phyloP scores from a whole-genome alignment of 305 asterid species.

The Rubia balearica region DNA sequence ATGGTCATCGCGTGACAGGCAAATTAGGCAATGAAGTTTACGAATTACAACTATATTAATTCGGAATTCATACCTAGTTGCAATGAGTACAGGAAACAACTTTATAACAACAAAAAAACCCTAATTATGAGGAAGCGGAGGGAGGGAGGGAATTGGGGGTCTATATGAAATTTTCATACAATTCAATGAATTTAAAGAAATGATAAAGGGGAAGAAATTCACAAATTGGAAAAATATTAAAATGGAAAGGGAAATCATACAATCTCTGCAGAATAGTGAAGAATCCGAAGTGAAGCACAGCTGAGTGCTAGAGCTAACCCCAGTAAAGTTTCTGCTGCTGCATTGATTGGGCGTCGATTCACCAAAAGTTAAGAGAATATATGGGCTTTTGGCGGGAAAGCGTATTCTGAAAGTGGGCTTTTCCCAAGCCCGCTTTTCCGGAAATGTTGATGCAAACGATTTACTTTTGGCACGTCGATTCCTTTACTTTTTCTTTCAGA shows the following conservation, averaged over 20 bases:
- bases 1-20: neutral
- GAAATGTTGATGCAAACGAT: neutral
- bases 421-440: neutral
- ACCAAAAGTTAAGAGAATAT: neutral
- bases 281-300: neutral
- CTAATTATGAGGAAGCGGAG: too few relatives aligned
- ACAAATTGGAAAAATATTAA: neutral
- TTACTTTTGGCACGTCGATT: neutral
- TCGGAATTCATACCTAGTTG: neutral
- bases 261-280: neutral
- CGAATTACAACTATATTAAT: neutral
- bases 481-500: too few relatives aligned
- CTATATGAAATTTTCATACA: neutral
- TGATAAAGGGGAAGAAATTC: neutral
- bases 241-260: neutral
- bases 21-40: neutral
- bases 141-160: too few relatives aligned
- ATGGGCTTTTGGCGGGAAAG: constrained; percentile 29
- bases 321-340: neutral
- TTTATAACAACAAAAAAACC: neutral
- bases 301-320: neutral
- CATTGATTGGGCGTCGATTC: neutral
- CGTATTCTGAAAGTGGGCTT: neutral
- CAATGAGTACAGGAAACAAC: neutral
- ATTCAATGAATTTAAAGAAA: neutral